Base-by-base conservation (phyloP, 768 basidiomycete genomes). In the Boletus sp. region DNA sequence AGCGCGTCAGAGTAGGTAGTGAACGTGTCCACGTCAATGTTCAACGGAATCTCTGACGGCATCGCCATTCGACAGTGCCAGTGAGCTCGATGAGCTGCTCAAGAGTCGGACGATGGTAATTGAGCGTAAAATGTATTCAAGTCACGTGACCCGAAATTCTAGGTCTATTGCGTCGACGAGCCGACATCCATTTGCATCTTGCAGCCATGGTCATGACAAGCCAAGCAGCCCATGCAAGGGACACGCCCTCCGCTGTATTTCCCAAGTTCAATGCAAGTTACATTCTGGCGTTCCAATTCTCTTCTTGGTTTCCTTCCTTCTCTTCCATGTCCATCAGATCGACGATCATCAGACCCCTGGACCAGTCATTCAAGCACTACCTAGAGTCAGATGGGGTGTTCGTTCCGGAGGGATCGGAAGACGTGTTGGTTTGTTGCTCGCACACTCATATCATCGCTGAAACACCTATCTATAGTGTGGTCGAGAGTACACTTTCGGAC, bases 321-420 rank as follows among this genome's bases (percentile, higher is more conserved):
- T 74, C 84, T 10, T 71, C 75, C 8, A 64, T 83, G 29, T 85
- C 83, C 50, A 84, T 91, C 62, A 88, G 83, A 69, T 90, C 89
- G 8, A 92, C 82, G 9, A 75, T 92, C 51, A 83, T 94, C 60
- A 83, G 79, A 20, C 90, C 91, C 0, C 73, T 94, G 7, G 77
- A 80, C 4, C 67, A 71, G 33, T 78, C 80, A 0, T 94, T 96
- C 58, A 73, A 76, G 40, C 78, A 80, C 15, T 95, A 94, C 68
- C 79, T 95, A 40, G 79, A 89, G 57, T 80, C 86, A n/a, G 90
- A 96, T 64, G 84, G 92, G n/a, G 82, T 95, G 28, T 84, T 89
- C 59, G 74, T 94, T 1, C 94, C 94, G 0, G 81, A 86, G 56
- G 92, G 91, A 39, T 86, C 92, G 7, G 92, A 91, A 73, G 78